phyloP scores from a whole-genome alignment of 768 basidiomycete genomes.

The Sporobolomyces phaffii region DNA sequence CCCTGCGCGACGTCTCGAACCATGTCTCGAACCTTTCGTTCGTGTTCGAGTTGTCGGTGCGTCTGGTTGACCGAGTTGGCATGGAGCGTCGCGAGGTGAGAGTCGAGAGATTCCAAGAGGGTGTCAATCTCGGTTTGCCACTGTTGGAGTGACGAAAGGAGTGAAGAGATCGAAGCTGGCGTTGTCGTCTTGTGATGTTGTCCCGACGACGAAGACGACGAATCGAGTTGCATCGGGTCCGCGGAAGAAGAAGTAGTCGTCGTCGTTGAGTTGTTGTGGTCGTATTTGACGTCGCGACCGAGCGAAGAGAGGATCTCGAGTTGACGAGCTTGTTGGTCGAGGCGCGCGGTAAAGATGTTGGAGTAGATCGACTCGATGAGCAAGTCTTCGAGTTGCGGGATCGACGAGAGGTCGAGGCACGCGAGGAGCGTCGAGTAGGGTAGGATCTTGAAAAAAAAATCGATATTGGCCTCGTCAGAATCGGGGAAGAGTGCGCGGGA shows the following conservation, averaged over 20 bases:
- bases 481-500: not conserved
- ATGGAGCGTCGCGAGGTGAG: slow-evolving; percentile 58
- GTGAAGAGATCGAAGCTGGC: slow-evolving; percentile 1
- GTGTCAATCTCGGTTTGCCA: slow-evolving; percentile 55
- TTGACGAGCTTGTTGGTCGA: slow-evolving; percentile 84
- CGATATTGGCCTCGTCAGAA: too few species aligned
- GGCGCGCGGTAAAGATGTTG: slow-evolving; percentile 77
- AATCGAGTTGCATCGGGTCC: slow-evolving; percentile 57
- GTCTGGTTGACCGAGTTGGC: slow-evolving; percentile 4
- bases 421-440: slow-evolving; percentile 69
- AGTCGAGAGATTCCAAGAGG: slow-evolving; percentile 67
- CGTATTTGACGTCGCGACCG: slow-evolving; percentile 76
- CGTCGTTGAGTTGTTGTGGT: too few species aligned
- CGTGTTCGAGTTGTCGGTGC: not conserved
- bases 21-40: slow-evolving; percentile 2
- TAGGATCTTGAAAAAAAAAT: slow-evolving; percentile 57
- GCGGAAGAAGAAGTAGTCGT: slow-evolving; percentile 42
- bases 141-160: slow-evolving; percentile 20
- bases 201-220: slow-evolving; percentile 61
- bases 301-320: slow-evolving; percentile 88
- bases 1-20: not conserved
- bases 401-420: slow-evolving; percentile 65
- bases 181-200: not conserved
- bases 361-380: slow-evolving; percentile 96
- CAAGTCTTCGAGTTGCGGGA: slow-evolving; percentile 88